Percentiles rank a stretch among this genome's conserved stretches.
These are phyloP conservation scores for Pyrenochaeta sp. DNA, from an alignment of 2,329 filamentous ascomycete species.

Conservation along the genomic window DNA sequence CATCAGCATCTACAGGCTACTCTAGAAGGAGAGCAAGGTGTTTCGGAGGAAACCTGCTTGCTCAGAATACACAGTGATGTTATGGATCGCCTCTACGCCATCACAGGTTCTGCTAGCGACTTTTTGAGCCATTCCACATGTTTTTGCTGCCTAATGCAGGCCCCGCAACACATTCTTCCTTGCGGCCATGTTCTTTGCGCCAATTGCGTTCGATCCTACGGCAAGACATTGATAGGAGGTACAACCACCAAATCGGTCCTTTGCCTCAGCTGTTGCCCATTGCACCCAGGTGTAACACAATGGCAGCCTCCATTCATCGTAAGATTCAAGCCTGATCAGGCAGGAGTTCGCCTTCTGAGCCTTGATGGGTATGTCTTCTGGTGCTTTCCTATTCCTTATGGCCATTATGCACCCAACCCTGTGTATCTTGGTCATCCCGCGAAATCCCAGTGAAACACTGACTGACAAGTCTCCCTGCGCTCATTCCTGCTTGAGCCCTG, in stretches of 20 bases:
- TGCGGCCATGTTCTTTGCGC: constrained; percentile 60
- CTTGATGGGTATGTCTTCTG: constrained; percentile 50
- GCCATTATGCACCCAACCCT: too few relatives aligned
- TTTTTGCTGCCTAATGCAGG: constrained; percentile 56
- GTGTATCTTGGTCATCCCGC: too few relatives aligned
- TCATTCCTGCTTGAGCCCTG: too few relatives aligned
- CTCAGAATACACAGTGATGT: not conserved
- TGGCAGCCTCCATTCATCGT: constrained; percentile 26
- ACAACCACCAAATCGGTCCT: constrained; percentile 22
- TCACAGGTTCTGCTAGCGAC: constrained; percentile 11
- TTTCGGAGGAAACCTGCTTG: not conserved
- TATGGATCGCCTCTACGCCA: constrained; percentile 1
- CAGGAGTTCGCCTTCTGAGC: constrained; percentile 52
- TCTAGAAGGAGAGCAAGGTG: not conserved
- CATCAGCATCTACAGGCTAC: not conserved
- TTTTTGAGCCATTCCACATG: constrained; percentile 56
- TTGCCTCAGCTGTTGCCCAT: constrained; percentile 25
- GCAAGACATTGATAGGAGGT: constrained; percentile 1
- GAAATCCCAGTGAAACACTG: too few relatives aligned
- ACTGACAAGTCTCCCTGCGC: too few relatives aligned
- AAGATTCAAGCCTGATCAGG: constrained; percentile 43
- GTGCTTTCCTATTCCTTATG: too few relatives aligned
- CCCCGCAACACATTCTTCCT: constrained; percentile 54
- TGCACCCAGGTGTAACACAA: constrained; percentile 28
- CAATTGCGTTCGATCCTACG: constrained; percentile 50